Base-by-base conservation (phyloP, 1,139 yeast species). In the Geotrichum restrictum region DNA sequence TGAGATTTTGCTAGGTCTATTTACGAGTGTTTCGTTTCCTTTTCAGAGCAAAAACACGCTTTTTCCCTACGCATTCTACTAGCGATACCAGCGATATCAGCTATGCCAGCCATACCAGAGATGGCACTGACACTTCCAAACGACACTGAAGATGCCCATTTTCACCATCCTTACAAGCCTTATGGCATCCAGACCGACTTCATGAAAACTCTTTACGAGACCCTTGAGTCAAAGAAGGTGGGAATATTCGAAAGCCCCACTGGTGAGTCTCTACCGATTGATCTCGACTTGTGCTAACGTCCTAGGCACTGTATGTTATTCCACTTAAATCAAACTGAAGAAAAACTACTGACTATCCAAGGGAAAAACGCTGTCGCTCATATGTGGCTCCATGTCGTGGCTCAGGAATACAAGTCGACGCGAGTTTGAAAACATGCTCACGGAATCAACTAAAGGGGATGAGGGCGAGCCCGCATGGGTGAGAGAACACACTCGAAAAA, bases 191-290 rank as follows among this genome's bases (percentile, higher is more conserved):
- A 91, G 66, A 48, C 77, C 36, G 80, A 84, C 59, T 78, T 91
- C 57, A 91, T 91, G 98, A 73, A 74, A 43, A 79, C 82, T 29
- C 76, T 93, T 19, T 85, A 85, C 63, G 79, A 78, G 24, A 77
- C 88, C 1, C 74, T 91, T 13, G 75, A 77, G 10, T 69, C 72
- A 41, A 81, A 76, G 65, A 87, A 85, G 64, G 73, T 91, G 1
- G 96, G 95, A 0, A 73, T 91, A 6, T 85, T 91, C 63, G 98
- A 91, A 66, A 85, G 95, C 58, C 98, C 98, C 0, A 91, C 98
- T 0, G 98, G 98, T 2, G 87, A 94, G 52, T 7, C n/a, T 34
- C 6, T 21, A 21, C 6, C 24, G 36, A n/a, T 29, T 27, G 18
- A 8, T 22, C 24, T 11, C 11, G 14, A 10, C 11, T 13, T 42